These are phyloP conservation scores for Tuber borchii DNA, from an alignment of 495 filamentous ascomycete genomes.

Conservation along the genomic window DNA sequence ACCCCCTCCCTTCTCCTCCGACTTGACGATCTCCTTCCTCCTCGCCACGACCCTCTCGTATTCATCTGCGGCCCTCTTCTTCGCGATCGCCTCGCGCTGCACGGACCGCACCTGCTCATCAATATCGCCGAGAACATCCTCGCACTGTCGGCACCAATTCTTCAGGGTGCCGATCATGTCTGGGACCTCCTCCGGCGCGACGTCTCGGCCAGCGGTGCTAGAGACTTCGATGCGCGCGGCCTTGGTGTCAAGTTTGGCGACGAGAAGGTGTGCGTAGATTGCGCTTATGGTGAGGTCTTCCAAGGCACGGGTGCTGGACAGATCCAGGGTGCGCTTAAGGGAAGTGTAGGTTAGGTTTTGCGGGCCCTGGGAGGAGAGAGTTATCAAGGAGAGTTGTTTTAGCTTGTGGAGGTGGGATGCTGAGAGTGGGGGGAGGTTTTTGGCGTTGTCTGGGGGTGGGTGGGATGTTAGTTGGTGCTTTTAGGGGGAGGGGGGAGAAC, in stretches of 20 bases:
- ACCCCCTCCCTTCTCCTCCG: constrained; percentile 43
- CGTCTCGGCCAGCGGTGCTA: constrained; percentile 76
- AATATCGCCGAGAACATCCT: constrained; percentile 63
- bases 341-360: constrained; percentile 62
- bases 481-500: neutral
- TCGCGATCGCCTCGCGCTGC: constrained; percentile 47
- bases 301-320: constrained; percentile 62
- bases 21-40: constrained; percentile 27
- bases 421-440: constrained; percentile 61
- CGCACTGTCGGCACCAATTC: constrained; percentile 71
- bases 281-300: constrained; percentile 85
- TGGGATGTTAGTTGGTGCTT: neutral
- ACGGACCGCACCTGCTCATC: constrained; percentile 52
- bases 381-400: constrained; percentile 79
- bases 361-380: constrained; percentile 58
- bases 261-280: constrained; percentile 77
- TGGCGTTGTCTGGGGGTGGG: constrained; percentile 39
- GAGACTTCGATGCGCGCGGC: constrained; percentile 65
- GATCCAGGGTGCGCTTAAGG: constrained; percentile 60
- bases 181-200: constrained; percentile 61
- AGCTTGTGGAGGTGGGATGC: constrained; percentile 72
- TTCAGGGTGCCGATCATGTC: constrained; percentile 60
- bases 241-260: constrained; percentile 72
- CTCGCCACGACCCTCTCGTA: constrained; percentile 30
- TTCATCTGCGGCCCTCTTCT: constrained; percentile 44